Evolutionary conservation across 2,329 filamentous ascomycete species (phyloP).

Genomic region (Xylaria digitata): DNA sequence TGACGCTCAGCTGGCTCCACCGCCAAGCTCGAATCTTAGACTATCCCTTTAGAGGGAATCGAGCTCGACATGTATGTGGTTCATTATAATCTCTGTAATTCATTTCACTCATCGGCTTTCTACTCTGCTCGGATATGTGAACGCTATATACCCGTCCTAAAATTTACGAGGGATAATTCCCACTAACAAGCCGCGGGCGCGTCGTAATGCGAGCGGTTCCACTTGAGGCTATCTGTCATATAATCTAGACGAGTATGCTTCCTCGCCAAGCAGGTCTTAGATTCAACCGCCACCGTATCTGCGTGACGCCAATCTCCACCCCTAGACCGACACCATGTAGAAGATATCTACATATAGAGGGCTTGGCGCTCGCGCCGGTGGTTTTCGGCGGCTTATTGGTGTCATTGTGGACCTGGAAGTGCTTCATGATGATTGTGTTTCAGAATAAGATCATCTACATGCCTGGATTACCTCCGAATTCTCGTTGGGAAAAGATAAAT

Average conservation of each 20-base stretch:
- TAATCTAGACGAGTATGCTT: constrained; percentile 34
- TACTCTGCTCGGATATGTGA: not conserved
- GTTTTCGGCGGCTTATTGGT: constrained; percentile 75
- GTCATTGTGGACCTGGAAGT: constrained; percentile 74
- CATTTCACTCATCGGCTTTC: not conserved
- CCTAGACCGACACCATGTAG: constrained; percentile 41
- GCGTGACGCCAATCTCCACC: constrained; percentile 25
- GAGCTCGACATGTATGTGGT: no score
- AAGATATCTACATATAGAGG: constrained; percentile 52
- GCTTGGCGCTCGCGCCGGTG: constrained; percentile 70
- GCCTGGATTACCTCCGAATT: constrained; percentile 77
- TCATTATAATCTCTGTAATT: no score
- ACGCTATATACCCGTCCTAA: not conserved
- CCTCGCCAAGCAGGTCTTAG: constrained; percentile 33
- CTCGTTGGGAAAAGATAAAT: constrained; percentile 72
- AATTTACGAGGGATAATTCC: not conserved
- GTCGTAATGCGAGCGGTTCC: not conserved
- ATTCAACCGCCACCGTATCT: constrained; percentile 35
- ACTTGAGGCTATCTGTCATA: not conserved
- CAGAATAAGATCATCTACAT: constrained; percentile 88
- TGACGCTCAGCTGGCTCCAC: no score
- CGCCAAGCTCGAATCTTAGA: not conserved
- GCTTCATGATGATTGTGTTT: constrained; percentile 78
- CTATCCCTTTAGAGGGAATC: not conserved
- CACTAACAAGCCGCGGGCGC: not conserved